Evolutionary conservation across 345 rosid species (phyloP), one percentile per base, ranked within the genome.

Genomic region (Garcia nutans): DNA sequence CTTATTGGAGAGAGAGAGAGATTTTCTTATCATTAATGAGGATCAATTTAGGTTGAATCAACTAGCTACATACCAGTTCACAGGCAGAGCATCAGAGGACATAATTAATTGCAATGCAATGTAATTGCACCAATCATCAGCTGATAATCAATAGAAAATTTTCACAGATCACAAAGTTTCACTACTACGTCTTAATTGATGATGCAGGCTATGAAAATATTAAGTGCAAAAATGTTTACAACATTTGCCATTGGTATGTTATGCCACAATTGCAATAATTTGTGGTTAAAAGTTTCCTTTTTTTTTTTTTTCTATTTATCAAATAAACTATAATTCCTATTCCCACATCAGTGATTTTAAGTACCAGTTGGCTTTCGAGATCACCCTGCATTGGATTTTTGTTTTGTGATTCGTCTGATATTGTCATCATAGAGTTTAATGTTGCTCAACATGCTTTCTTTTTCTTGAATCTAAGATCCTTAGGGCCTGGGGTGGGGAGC

Each of bases 1-100:
- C 31, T 54, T 72, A 72, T 23, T 23, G 44, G 61, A 55, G 37
- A 60, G 50, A 71, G n/a, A 54, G 50, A 57, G 41, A 49, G 20
- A 23, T 47, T 68, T 13, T 24, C 56, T 49, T 9, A 24, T 49
- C 41, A 5, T 26, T 10, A 49, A 47, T 49, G 24, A 11, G n/a
- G 71, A 47, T 12, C 10, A 64, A 37, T 22, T 19, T 64, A 64
- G 10, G 3, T 47, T 9, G n/a, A 42, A 44, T 41, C 11, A 20
- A 41, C 54, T 15, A 22, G 31, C 72, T 52, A 47, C 23, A 9
- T 67, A 45, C 26, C 23, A 2, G 12, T 67, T 67, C 31, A 67
- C n/a, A 65, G 47, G 12, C 5, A 37, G 49, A 42, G 52, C 54
- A 28, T n/a, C 26, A 9, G 6, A 65, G 28, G 17, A 10, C 42